Evolutionary conservation across 352 stramenopile species (phyloP).

Genomic region (Phytophthora sp.): DNA sequence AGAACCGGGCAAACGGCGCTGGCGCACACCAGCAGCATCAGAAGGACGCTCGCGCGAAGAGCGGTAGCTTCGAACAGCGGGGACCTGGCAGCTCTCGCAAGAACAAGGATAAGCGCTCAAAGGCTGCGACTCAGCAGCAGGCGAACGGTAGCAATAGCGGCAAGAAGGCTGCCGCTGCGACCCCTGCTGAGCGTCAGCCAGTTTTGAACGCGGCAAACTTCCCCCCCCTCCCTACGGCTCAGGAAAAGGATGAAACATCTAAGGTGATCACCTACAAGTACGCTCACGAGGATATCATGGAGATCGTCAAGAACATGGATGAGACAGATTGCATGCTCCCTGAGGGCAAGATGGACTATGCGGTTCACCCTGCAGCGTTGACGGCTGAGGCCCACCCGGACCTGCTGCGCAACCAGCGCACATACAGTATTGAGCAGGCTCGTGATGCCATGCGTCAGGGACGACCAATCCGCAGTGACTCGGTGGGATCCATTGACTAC

Average conservation of each 20-base stretch:
- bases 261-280: slow-evolving; percentile 77
- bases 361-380: slow-evolving; percentile 76
- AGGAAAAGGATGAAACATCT: slow-evolving; percentile 41
- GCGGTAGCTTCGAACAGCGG: slow-evolving; percentile 63
- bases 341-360: slow-evolving; percentile 84
- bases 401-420: slow-evolving; percentile 90
- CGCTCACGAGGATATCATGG: slow-evolving; percentile 91
- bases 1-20: slow-evolving; percentile 41
- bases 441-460: slow-evolving; percentile 90
- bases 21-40: slow-evolving; percentile 24
- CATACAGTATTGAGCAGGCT: slow-evolving; percentile 93
- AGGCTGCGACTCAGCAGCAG: slow-evolving; percentile 43
- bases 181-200: slow-evolving; percentile 61
- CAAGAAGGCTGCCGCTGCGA: slow-evolving; percentile 33
- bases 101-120: slow-evolving; percentile 71
- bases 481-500: slow-evolving; percentile 88
- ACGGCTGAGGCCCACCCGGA: slow-evolving; percentile 84
- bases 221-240: slow-evolving; percentile 64
- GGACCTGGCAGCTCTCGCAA: slow-evolving; percentile 46
- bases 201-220: slow-evolving; percentile 87
- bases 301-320: slow-evolving; percentile 93
- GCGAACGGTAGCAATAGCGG: slow-evolving; percentile 33
- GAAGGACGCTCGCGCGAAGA: slow-evolving; percentile 58
- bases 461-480: slow-evolving; percentile 88
- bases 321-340: slow-evolving; percentile 81